A percentile compares a stretch with the other conserved stretches of the same genome.
These are phyloP conservation scores for Bothia castanella DNA, from an alignment of 1,284 basidiomycete species.

Conservation along the genomic window DNA sequence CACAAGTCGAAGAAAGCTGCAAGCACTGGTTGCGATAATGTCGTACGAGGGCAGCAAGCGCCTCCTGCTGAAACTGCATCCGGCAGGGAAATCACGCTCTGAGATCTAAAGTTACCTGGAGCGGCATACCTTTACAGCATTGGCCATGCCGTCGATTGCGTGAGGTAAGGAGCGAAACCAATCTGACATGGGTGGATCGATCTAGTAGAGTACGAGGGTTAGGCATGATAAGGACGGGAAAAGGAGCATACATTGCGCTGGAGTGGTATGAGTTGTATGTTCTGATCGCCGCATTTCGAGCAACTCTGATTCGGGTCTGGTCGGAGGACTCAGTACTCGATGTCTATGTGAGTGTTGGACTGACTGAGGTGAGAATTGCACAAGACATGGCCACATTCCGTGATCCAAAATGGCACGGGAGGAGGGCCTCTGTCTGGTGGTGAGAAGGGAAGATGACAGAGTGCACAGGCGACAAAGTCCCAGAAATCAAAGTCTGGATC, in stretches of 20 bases:
- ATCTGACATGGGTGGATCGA: constrained; percentile 71
- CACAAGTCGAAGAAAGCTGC: constrained; percentile 32
- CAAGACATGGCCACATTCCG: constrained; percentile 77
- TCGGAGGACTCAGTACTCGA: background rate
- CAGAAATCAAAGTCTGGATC: constrained; percentile 59
- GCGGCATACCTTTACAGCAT: constrained; percentile 57
- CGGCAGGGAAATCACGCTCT: constrained; percentile 2
- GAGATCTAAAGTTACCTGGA: background rate
- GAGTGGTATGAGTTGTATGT: constrained; percentile 66
- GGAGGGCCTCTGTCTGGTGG: constrained; percentile 47
- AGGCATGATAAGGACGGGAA: background rate
- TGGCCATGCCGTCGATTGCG: constrained; percentile 58
- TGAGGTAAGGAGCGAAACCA: constrained; percentile 69
- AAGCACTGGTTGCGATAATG: constrained; percentile 50
- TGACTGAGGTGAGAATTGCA: constrained; percentile 79
- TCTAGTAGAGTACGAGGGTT: constrained; percentile 37
- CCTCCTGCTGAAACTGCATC: constrained; percentile 70
- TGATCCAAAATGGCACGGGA: constrained; percentile 74
- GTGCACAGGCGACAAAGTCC: constrained; percentile 69
- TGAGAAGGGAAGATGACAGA: constrained; percentile 62
- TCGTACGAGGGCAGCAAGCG: constrained; percentile 61
- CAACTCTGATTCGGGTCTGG: constrained; percentile 70
- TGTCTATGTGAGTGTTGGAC: constrained; percentile 23
- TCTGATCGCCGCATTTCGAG: constrained; percentile 54
- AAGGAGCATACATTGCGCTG: constrained; percentile 58